A percentile compares a stretch with the other conserved stretches of the same genome.
phyloP scores from a whole-genome alignment of 768 basidiomycete genomes.

The Leccinellum luteum region DNA sequence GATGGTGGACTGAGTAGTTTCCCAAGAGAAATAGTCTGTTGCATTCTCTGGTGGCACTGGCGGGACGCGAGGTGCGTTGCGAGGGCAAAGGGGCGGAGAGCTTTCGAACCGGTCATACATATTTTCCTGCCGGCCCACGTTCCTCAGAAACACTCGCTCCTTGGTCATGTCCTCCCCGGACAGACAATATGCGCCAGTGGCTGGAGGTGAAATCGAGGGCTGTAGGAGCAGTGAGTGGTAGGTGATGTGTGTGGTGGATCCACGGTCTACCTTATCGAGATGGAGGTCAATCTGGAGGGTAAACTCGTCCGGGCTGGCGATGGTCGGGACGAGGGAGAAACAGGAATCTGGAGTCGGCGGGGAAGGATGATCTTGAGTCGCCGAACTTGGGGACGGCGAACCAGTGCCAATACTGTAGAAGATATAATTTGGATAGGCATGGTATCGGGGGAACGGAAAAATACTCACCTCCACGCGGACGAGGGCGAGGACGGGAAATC shows the following conservation, averaged over 20 bases:
- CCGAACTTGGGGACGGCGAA: slow-evolving; percentile 17
- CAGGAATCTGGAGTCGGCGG: slow-evolving; percentile 21
- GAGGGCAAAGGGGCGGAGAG: slow-evolving; percentile 5
- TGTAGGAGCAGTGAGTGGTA: slow-evolving; percentile 1
- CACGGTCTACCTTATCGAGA: not conserved
- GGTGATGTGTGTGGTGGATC: not conserved
- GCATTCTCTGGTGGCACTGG: not conserved
- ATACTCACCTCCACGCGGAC: slow-evolving; percentile 26
- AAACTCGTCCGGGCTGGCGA: slow-evolving; percentile 17
- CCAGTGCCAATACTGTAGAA: not conserved
- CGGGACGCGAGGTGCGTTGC: not conserved
- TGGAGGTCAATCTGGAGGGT: slow-evolving; percentile 7
- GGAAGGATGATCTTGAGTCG: slow-evolving; percentile 8
- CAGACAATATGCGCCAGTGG: not conserved
- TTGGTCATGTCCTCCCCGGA: slow-evolving; percentile 16
- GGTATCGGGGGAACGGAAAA: not conserved
- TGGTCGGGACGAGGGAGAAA: slow-evolving; percentile 7
- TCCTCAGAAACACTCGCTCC: slow-evolving; percentile 15
- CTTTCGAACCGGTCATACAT: slow-evolving; percentile 10
- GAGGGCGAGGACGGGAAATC: slow-evolving; percentile 18
- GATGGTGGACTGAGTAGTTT: slow-evolving; percentile 5
- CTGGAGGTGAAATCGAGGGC: not conserved
- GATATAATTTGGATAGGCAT: not conserved
- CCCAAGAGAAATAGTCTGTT: slow-evolving; percentile 17
- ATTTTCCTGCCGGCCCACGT: slow-evolving; percentile 8